Conservation (phyloP, 2,329 filamentous ascomycete species). For the Cercospora zeina region DNA sequence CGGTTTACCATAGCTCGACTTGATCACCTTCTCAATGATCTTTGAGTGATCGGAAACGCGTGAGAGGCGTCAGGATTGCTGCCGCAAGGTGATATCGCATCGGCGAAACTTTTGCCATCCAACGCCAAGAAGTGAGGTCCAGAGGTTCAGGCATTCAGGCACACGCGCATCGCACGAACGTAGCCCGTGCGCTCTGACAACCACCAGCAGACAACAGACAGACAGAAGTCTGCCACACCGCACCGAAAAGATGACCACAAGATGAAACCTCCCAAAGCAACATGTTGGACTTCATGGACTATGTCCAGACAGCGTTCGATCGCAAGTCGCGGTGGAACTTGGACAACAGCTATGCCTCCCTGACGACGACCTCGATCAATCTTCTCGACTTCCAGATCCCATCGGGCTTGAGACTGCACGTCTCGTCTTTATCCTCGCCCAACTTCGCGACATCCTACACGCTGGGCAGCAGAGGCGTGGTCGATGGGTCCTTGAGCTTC, state of each 20-base stretch:
- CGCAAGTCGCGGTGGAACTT: conserved; percentile 82
- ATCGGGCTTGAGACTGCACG: conserved; percentile 76
- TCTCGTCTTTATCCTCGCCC: conserved; percentile 87
- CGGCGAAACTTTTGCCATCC: not conserved
- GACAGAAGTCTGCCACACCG: not conserved
- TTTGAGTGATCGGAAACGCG: not conserved
- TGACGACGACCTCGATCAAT: conserved; percentile 81
- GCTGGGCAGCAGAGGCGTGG: conserved; percentile 81
- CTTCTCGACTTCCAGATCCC: conserved; percentile 88
- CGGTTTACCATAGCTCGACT: no score
- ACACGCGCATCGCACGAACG: not conserved
- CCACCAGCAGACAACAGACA: not conserved
- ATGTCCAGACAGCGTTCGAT: conserved; percentile 89
- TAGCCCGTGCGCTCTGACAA: not conserved
- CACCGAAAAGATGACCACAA: conserved; percentile 19
- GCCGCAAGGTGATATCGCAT: not conserved
- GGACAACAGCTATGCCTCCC: conserved; percentile 85
- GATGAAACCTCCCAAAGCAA: conserved; percentile 20
- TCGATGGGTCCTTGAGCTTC: conserved; percentile 96
- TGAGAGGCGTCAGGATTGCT: not conserved
- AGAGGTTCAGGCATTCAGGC: not conserved
- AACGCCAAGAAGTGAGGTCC: not conserved
- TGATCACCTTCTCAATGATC: not conserved
- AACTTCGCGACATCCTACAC: conserved; percentile 95
- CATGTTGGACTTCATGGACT: conserved; percentile 98